phyloP scores from a whole-genome alignment of 169 alveolate species.

The Miamiensis avidus region DNA sequence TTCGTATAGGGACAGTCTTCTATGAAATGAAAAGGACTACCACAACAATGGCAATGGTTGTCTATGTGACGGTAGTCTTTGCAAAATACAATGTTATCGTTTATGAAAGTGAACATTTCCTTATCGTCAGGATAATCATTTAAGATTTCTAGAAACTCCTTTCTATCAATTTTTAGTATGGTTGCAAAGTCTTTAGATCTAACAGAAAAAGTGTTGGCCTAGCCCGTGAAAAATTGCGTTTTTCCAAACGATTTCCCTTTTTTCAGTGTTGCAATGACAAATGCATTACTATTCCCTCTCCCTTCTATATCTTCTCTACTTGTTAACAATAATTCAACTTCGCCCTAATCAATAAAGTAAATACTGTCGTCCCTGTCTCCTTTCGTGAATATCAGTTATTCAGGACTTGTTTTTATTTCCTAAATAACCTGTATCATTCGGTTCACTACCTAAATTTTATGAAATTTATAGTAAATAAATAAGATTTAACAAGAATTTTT shows the following conservation, averaged over 20 bases:
- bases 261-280: not conserved
- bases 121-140: not conserved
- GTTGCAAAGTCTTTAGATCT: not conserved
- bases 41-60: not conserved
- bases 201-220: not conserved
- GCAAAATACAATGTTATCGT: not conserved
- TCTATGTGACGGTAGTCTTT: not conserved
- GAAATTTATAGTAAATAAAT: too few relatives aligned
- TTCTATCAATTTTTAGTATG: not conserved
- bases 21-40: not conserved
- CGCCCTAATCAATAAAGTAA: not conserved
- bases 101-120: not conserved
- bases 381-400: not conserved
- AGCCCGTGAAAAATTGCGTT: slow-evolving; percentile 9
- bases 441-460: not conserved
- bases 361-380: not conserved
- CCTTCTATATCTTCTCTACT: not conserved
- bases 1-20: not conserved
- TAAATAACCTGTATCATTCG: not conserved
- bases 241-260: not conserved
- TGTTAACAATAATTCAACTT: not conserved
- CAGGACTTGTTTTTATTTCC: not conserved
- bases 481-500: not conserved
- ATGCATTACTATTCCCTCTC: not conserved
- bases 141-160: not conserved